Base-by-base conservation (phyloP, 345 rosid species). In the Trapa incisa region DNA sequence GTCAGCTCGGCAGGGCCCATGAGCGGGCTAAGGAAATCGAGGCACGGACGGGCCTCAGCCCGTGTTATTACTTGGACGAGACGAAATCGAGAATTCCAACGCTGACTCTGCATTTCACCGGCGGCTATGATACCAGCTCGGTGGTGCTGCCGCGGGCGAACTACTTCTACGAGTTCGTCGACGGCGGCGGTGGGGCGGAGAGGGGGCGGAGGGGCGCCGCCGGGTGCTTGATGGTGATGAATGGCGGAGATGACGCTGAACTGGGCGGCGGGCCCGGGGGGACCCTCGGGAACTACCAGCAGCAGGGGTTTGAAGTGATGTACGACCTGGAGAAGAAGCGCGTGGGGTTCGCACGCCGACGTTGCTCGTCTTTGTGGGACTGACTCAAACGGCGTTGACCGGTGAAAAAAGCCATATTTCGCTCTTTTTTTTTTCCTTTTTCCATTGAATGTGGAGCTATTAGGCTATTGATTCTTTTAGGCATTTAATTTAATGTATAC, bases 211-310 rank as follows among this genome's bases (percentile, higher is more conserved):
- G 82, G 76, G 84, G 85, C 65, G 83, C 68, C 6, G 86, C 86
- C 1, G 98, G 97, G n/a, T 92, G 98, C 61, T 69, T 92, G 73
- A 92, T 88, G 98, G 35, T 92, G 80, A 86, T 92, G 94, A 83
- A 88, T 87, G 93, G 89, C 10, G 96, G 97, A 32, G 94, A 83
- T 69, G 98, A 90, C 41, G 66, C 72, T 3, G 97, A 89, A 69
- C 72, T 85, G 73, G 70, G 50, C 0, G 96, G 92, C 75, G 98
- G 97, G 67, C 90, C 98, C 3, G 97, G 84, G 35, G 98, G 81
- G 0, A 85, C 80, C 2, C 47, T 92, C 1, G 98, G 98, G 33
- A 92, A 89, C 71, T 93, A 85, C 43, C 98, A 93, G 75, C 98
- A 93, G 45, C 98, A 93, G 75, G 98, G 98, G 3, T 90, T 93